Evolutionary conservation across 1,139 yeast genomes (phyloP).

Genomic region (Hansenula anomala): DNA sequence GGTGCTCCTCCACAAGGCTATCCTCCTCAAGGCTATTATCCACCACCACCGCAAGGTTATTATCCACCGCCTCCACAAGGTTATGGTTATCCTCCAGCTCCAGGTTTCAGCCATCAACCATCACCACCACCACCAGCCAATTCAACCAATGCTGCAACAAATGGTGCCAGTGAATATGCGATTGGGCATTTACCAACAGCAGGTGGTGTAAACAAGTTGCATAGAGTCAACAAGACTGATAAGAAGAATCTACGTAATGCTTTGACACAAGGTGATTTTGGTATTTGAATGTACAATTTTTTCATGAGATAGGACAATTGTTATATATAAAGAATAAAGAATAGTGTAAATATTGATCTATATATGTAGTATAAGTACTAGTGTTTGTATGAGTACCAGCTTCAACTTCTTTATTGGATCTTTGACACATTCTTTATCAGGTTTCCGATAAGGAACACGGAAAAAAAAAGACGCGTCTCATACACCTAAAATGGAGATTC

Average conservation of each 20-base stretch:
- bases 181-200: constrained; percentile 16
- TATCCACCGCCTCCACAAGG: constrained; percentile 3
- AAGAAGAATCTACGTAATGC: constrained; percentile 22
- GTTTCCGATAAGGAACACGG: not conserved
- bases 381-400: no score
- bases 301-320: no score
- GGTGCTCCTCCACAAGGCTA: constrained; percentile 4
- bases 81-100: constrained; percentile 2
- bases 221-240: constrained; percentile 12
- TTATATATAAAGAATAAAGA: no score
- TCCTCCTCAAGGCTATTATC: constrained; percentile 2
- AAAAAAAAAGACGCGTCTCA: constrained; percentile 2
- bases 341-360: not conserved
- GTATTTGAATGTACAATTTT: constrained; percentile 13
- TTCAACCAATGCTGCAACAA: constrained; percentile 4
- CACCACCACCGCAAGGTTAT: constrained; percentile 1
- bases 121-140: not conserved
- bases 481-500: not conserved
- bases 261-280: constrained; percentile 22
- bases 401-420: no score
- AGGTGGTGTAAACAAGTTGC: constrained; percentile 15
- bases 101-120: constrained; percentile 5
- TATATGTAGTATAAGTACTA: not conserved
- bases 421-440: no score
- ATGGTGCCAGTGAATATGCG: constrained; percentile 16